Base-by-base conservation (phyloP, 2,329 filamentous ascomycete genomes). In the Phyllachora maydis region DNA sequence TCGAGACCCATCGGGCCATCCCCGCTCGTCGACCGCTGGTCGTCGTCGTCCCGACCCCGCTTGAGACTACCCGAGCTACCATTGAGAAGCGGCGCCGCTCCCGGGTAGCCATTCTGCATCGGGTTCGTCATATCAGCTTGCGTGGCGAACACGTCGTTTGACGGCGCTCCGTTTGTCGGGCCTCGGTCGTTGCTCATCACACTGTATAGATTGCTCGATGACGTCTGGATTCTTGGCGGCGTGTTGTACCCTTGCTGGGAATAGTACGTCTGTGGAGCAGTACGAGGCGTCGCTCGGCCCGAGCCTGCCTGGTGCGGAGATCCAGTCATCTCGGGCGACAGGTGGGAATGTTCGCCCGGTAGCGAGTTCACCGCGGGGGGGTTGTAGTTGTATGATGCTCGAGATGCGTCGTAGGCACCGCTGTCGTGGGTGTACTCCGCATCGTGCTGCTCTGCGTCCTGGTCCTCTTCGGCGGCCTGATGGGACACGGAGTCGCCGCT, bases 381-480 rank as follows among this genome's bases (percentile, higher is more conserved):
- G 32, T 67, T 69, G 50, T 91, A 91, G 37, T 68, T 76, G 50
- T 91, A 91, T 8, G 73, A 64, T 18, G 57, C 59, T 28, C 81
- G 74, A 44, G 61, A 74, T 21, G 65, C 53, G 39, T 74, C 73
- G 44, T 90, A 90, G 19, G 66, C 58, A 28, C 65, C 68, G 42
- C 70, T 76, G 40, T 78, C 72, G 39, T 91, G 82, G 12, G 83
- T 82, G 49, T 92, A 93, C 49, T 92, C 82, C 14, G 70, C 57
- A 37, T 78, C 71, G 31, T 78, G 67, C n/a, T n/a, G n/a, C n/a
- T n/a, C n/a, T n/a, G n/a, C n/a, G 32, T 70, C 69, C n/a, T 59
- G 54, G 37, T 76, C 72, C 24, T 75, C 70, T 16, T 77, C 73
- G 12, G 55, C 57, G 7, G 54, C 48, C 22, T 49, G 45, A 35